phyloP scores from a whole-genome alignment of 768 basidiomycete genomes.

The Pleurotus eryngii region DNA sequence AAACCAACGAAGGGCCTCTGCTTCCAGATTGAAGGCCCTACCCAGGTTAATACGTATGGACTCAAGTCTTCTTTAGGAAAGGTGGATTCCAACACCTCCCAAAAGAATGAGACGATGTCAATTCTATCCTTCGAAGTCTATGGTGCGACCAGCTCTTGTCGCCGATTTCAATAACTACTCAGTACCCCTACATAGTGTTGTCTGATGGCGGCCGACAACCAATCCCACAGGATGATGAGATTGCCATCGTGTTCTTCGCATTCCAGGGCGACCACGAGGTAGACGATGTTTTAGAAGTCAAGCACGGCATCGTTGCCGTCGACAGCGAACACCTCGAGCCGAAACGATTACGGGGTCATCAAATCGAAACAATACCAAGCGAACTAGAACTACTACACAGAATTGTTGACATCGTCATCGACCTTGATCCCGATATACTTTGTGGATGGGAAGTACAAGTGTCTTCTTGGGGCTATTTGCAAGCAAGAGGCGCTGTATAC shows the following conservation, averaged over 20 bases:
- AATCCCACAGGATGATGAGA: conserved; percentile 60
- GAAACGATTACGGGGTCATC: conserved; percentile 38
- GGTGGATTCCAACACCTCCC: conserved; percentile 3
- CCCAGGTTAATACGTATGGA: conserved; percentile 70
- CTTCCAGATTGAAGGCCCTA: conserved; percentile 62
- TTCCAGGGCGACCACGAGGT: conserved; percentile 46
- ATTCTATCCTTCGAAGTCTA: conserved; percentile 83
- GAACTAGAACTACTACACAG: conserved; percentile 84
- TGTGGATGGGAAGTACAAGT: conserved; percentile 90
- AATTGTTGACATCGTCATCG: conserved; percentile 67
- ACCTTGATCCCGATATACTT: conserved; percentile 88
- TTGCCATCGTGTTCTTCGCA: conserved; percentile 72
- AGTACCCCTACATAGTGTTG: neutral
- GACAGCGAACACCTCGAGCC: conserved; percentile 34
- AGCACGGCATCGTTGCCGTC: conserved; percentile 54
- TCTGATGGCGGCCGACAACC: conserved; percentile 60
- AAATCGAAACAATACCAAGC: conserved; percentile 50
- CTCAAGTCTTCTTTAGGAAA: conserved; percentile 52
- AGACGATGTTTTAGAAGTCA: conserved; percentile 16
- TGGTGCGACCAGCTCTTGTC: conserved; percentile 43
- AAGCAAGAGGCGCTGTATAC: conserved; percentile 56
- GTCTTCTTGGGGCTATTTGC: conserved; percentile 88
- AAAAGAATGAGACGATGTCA: conserved; percentile 73
- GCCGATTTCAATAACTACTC: neutral
- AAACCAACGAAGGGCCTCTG: neutral